Conservation (phyloP, 768 basidiomycete genomes). For the Dentipellis fragilis region DNA sequence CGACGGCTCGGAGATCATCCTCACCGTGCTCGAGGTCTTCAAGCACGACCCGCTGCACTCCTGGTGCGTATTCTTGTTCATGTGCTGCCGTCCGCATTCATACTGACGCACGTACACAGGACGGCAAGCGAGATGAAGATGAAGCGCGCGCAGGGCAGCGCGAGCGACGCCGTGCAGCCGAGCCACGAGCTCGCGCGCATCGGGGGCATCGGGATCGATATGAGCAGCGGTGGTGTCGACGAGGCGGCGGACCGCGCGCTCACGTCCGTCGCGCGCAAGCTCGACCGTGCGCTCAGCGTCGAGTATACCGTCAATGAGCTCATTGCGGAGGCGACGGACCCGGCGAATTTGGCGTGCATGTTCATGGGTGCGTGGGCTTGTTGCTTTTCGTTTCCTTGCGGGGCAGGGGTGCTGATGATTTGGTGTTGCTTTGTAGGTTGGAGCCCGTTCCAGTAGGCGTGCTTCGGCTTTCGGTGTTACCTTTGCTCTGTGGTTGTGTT, state of each 20-base stretch:
- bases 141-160: conserved; percentile 43
- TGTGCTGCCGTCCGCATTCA: not conserved
- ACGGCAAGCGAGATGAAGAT: conserved; percentile 71
- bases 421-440: conserved; percentile 23
- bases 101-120: conserved; percentile 29
- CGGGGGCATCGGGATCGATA: conserved; percentile 41
- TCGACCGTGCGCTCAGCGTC: conserved; percentile 78
- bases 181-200: conserved; percentile 24
- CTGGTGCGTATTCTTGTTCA: conserved; percentile 49
- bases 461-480: not conserved
- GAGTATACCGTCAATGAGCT: conserved; percentile 92
- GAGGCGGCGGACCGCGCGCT: conserved; percentile 90
- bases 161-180: conserved; percentile 15
- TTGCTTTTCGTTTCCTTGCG: not conserved
- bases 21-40: conserved; percentile 96
- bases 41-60: conserved; percentile 91
- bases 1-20: conserved; percentile 74
- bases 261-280: conserved; percentile 66
- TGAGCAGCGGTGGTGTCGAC: conserved; percentile 57
- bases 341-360: conserved; percentile 66
- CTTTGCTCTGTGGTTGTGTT: not conserved
- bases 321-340: conserved; percentile 79
- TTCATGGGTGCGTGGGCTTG: conserved; percentile 51
- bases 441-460: conserved; percentile 20
- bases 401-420: not conserved